These are phyloP conservation scores for Arctium lappa DNA, from an alignment of 129 eudicot genomes.

Conservation along the genomic window DNA sequence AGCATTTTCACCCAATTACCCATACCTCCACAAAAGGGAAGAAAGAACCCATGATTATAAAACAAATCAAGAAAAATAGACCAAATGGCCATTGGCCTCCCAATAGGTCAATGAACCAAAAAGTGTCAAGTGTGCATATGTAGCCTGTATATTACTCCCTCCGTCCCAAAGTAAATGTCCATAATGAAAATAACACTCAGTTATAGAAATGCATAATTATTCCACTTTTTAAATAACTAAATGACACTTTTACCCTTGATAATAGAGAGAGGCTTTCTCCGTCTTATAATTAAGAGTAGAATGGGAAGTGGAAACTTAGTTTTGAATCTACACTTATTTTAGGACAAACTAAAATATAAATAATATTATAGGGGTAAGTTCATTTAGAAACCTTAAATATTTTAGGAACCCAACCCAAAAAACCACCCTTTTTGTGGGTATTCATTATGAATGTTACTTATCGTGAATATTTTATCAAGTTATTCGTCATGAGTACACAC, in stretches of 20 bases:
- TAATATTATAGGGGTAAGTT: background rate
- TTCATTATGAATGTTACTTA: no score
- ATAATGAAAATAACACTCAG: no score
- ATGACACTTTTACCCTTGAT: no score
- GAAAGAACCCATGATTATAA: background rate
- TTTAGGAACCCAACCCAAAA: background rate
- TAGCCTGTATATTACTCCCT: no score
- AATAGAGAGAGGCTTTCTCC: no score
- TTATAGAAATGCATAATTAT: no score
- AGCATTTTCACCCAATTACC: slow-evolving; percentile 13
- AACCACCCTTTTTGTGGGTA: background rate
- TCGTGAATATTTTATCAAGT: background rate
- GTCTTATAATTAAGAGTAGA: no score
- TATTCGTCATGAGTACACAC: background rate
- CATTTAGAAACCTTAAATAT: background rate
- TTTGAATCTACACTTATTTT: no score
- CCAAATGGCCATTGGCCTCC: background rate
- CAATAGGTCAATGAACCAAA: background rate
- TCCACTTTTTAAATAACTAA: no score
- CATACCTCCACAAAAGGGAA: slow-evolving; percentile 1
- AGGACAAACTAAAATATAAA: no score
- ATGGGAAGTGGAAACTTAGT: no score
- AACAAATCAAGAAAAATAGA: slow-evolving; percentile 7
- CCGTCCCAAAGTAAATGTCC: no score
- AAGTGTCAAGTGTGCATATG: background rate